phyloP scores from a whole-genome alignment of 495 filamentous ascomycete species.

The Penicillium antarcticum region DNA sequence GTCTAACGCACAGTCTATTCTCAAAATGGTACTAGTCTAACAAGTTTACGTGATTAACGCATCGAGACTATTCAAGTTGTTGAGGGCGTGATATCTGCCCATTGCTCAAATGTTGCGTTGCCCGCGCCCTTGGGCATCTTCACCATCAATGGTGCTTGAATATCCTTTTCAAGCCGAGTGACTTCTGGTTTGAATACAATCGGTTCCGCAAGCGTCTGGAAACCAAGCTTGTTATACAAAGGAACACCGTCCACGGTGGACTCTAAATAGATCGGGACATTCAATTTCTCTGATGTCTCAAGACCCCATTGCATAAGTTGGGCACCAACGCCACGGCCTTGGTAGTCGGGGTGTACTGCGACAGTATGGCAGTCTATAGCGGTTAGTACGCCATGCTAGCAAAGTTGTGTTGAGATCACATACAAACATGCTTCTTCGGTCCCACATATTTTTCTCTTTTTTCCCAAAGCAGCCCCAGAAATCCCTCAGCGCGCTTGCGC shows the following conservation, averaged over 20 bases:
- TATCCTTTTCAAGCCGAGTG: conserved; percentile 1
- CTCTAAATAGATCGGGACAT: conserved; percentile 6
- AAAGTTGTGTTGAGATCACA: background rate
- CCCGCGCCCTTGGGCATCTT: conserved; percentile 7
- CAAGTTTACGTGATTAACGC: too few species aligned
- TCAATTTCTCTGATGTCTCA: background rate
- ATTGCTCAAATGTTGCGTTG: background rate
- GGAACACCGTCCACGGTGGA: conserved; percentile 6
- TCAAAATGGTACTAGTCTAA: too few species aligned
- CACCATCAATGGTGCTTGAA: conserved; percentile 9
- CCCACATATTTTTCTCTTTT: background rate
- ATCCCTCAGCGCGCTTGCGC: background rate
- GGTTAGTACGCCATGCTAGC: background rate
- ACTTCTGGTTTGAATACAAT: conserved; percentile 4
- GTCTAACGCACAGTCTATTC: too few species aligned
- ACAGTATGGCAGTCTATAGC: conserved; percentile 6
- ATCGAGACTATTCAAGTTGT: too few species aligned
- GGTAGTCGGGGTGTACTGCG: conserved; percentile 9
- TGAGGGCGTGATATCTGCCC: background rate
- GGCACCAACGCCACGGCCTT: conserved; percentile 3
- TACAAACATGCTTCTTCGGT: conserved; percentile 6
- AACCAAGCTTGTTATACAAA: conserved; percentile 4
- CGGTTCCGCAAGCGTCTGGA: conserved; percentile 1
- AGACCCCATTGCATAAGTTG: conserved; percentile 11
- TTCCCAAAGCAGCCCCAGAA: conserved; percentile 1